Evolutionary conservation across 768 basidiomycete species (phyloP).

Genomic region (Paxillus involutus): DNA sequence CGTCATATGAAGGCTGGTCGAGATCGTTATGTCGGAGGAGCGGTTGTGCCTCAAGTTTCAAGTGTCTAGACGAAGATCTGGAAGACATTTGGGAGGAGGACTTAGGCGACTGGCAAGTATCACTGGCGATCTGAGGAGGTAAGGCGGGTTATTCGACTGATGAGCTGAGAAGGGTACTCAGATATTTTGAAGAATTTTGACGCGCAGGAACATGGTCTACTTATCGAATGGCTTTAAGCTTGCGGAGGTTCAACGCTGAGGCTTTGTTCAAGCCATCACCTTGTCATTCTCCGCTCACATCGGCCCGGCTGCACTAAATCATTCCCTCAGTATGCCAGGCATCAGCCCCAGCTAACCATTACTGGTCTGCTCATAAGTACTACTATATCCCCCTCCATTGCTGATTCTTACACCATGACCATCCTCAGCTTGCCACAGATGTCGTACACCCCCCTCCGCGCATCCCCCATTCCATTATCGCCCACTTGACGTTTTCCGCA

Average conservation of each 20-base stretch:
- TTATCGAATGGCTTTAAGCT: conserved; percentile 15
- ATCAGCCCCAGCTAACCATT: no score
- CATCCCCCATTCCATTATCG: not conserved
- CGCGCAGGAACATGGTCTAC: conserved; percentile 13
- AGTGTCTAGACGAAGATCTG: conserved; percentile 36
- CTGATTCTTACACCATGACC: no score
- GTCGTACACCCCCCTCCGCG: not conserved
- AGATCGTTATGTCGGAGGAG: conserved; percentile 43
- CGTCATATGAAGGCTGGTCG: conserved; percentile 41
- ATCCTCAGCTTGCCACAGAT: no score
- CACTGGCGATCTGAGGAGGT: conserved; percentile 5
- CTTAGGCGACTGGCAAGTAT: not conserved
- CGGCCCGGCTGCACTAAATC: conserved; percentile 21
- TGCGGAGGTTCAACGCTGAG: not conserved
- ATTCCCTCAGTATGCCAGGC: conserved; percentile 17
- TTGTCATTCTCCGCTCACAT: conserved; percentile 33
- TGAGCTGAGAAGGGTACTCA: not conserved
- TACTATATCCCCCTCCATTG: no score
- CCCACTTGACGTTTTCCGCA: not conserved
- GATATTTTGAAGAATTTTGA: conserved; percentile 1
- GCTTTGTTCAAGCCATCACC: conserved; percentile 16
- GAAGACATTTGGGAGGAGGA: conserved; percentile 33
- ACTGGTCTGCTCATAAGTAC: not conserved
- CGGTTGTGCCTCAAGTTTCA: conserved; percentile 48
- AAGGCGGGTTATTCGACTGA: conserved; percentile 1